phyloP scores from a whole-genome alignment of 371 early-diverging fungal genomes.

The Mortierella sp. region DNA sequence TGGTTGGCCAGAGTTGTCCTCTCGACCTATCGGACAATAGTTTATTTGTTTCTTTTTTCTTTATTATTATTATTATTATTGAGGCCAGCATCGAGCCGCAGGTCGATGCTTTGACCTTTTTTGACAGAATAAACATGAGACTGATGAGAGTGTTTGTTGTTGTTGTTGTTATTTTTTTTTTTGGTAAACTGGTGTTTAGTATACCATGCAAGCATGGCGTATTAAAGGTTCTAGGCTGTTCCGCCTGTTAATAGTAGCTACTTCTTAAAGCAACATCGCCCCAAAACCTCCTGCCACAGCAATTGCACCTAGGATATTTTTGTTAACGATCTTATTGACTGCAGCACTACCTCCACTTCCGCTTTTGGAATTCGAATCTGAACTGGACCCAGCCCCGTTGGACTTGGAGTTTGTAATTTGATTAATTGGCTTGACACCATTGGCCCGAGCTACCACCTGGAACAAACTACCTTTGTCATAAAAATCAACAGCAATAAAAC shows the following conservation, averaged over 20 bases:
- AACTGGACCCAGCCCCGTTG: not conserved
- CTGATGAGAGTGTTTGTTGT: too few relatives aligned
- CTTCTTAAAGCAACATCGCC: constrained; percentile 10
- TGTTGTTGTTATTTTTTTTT: too few relatives aligned
- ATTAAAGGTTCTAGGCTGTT: not conserved
- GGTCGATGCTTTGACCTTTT: too few relatives aligned
- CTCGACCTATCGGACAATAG: too few relatives aligned
- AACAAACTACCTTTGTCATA: constrained; percentile 74
- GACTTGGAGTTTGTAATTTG: not conserved
- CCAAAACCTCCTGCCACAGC: constrained; percentile 1
- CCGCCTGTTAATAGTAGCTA: not conserved
- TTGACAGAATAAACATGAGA: too few relatives aligned
- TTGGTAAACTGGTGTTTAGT: too few relatives aligned
- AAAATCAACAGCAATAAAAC: constrained; percentile 83
- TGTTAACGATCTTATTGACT: not conserved
- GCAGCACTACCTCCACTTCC: not conserved
- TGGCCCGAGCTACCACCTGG: constrained; percentile 70
- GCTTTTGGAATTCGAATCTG: not conserved
- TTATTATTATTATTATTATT: too few relatives aligned
- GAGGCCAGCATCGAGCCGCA: too few relatives aligned
- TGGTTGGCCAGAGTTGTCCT: too few relatives aligned
- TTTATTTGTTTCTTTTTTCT: too few relatives aligned
- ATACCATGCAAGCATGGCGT: too few relatives aligned
- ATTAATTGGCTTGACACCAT: constrained; percentile 68
- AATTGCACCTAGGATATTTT: constrained; percentile 7